Percentiles rank a stretch among this genome's conserved stretches.
Conservation (phyloP, 192 early-diverging fungal genomes). For the Coemansia sp. region DNA sequence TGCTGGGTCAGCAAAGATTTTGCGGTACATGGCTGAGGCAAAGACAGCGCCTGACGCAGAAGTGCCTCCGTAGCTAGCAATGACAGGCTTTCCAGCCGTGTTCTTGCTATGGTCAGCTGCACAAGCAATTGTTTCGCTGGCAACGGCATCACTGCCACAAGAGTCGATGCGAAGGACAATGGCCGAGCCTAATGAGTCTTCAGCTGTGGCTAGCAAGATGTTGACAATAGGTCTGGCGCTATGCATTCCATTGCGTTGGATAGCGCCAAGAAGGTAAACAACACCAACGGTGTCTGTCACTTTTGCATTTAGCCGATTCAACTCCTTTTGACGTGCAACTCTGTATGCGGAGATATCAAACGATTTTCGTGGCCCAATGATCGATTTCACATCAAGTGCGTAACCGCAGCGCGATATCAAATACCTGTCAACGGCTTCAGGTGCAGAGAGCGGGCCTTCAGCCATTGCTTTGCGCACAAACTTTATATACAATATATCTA, state of each 20-base stretch:
- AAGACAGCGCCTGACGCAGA: slow-evolving; percentile 64
- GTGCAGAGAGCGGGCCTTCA: slow-evolving; percentile 56
- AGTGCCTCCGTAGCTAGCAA: slow-evolving; percentile 65
- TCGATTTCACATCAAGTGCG: slow-evolving; percentile 45
- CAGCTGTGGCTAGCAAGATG: slow-evolving; percentile 58
- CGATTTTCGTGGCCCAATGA: slow-evolving; percentile 30
- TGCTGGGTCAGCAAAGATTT: slow-evolving; percentile 63
- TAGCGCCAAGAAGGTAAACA: slow-evolving; percentile 62
- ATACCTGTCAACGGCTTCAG: slow-evolving; percentile 53
- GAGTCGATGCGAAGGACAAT: slow-evolving; percentile 73
- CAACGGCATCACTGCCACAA: slow-evolving; percentile 66
- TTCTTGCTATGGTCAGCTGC: slow-evolving; percentile 58
- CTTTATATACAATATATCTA: slow-evolving; percentile 12
- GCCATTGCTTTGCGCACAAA: slow-evolving; percentile 57
- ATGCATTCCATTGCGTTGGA: slow-evolving; percentile 51
- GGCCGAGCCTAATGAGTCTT: slow-evolving; percentile 56
- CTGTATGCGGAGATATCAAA: slow-evolving; percentile 12
- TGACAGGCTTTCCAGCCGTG: slow-evolving; percentile 61
- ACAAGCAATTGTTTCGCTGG: slow-evolving; percentile 67
- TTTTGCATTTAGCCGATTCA: too few relatives aligned
- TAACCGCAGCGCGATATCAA: slow-evolving; percentile 60
- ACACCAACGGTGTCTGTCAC: slow-evolving; percentile 57
- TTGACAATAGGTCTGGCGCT: slow-evolving; percentile 54
- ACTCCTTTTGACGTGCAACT: neutral
- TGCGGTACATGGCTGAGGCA: slow-evolving; percentile 55